phyloP scores from a whole-genome alignment of 805 yeast species.

The Metschnikowia lachancei region DNA sequence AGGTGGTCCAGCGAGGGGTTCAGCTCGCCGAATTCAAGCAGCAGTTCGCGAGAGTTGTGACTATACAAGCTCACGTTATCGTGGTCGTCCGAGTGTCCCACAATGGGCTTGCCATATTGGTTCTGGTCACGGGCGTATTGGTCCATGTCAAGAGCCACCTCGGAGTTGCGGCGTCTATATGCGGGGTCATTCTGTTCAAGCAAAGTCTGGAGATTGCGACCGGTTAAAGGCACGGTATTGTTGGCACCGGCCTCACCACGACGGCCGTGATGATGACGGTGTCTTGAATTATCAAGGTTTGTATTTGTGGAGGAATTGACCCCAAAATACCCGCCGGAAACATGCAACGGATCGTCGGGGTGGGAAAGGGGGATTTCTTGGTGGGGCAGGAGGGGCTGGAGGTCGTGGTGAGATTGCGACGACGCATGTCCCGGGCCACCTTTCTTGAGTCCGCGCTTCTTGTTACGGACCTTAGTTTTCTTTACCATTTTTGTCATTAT shows the following conservation, averaged over 20 bases:
- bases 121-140: constrained; percentile 33
- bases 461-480: constrained; percentile 13
- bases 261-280: background rate
- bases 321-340: no score
- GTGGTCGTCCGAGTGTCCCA: constrained; percentile 5
- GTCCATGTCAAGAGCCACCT: constrained; percentile 43
- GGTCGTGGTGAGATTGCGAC: background rate
- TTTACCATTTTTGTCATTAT: constrained; percentile 4
- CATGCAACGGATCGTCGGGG: background rate
- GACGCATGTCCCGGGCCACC: background rate
- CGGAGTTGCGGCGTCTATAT: constrained; percentile 16
- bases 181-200: constrained; percentile 17
- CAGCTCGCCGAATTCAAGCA: constrained; percentile 48
- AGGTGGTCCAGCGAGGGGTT: constrained; percentile 63
- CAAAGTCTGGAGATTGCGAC: constrained; percentile 35
- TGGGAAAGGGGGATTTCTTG: background rate
- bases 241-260: background rate
- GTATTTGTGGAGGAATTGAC: background rate
- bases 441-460: constrained; percentile 11
- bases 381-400: background rate
- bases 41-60: constrained; percentile 10
- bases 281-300: no score
- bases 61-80: constrained; percentile 13
- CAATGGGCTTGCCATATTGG: constrained; percentile 15
- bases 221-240: constrained; percentile 33